Evolutionary conservation across 2,329 filamentous ascomycete genomes (phyloP), one percentile per base, ranked within the genome.

Genomic region (Paecilomyces formosus): DNA sequence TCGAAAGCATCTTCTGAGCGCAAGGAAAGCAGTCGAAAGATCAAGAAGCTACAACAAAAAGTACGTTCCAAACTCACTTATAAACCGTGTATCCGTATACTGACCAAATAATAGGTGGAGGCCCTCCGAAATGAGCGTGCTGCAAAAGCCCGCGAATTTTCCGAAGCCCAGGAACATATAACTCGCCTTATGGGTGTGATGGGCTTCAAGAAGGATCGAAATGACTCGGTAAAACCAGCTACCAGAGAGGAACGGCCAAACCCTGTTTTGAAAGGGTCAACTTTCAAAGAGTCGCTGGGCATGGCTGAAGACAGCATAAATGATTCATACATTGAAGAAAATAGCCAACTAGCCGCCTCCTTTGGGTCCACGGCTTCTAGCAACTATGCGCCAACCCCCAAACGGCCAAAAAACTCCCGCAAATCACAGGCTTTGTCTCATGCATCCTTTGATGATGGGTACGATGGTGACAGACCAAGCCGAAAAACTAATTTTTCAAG

Each of bases 141-240:
- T 21, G 64, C 68, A 9, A 75, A 75, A 60, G 71, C 72, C 21
- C 68, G 70, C 9, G 72, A 76, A 57, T 74, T 75, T 35, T 72
- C 70, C 1, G 72, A 74, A 58, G 73, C 72, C 1, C 73, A 74
- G 55, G 70, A 75, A 56, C 70, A 75, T 53, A 75, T 74, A 22
- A 64, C 68, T 13, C 68, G 70, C 12, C 58, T 75, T 3, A 75
- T 76, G 72, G 65, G 63, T 15, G 71, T 75, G 1, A 75, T 74
- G 72, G 72, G 71, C 1, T 72, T 74, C 55, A 66, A 68, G 5
- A 59, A 66, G 3, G 64, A 67, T 2, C 28, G 50, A 28, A 64
- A 11, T 57, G 57, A 49, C 63, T 64, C 9, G 15, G 55, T 61
- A 45, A 56, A 59, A 45, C 4, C 55, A 30, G 55, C 60, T 22